These are phyloP conservation scores for Microcos paniculata DNA, from an alignment of 345 rosid species.

Conservation along the genomic window DNA sequence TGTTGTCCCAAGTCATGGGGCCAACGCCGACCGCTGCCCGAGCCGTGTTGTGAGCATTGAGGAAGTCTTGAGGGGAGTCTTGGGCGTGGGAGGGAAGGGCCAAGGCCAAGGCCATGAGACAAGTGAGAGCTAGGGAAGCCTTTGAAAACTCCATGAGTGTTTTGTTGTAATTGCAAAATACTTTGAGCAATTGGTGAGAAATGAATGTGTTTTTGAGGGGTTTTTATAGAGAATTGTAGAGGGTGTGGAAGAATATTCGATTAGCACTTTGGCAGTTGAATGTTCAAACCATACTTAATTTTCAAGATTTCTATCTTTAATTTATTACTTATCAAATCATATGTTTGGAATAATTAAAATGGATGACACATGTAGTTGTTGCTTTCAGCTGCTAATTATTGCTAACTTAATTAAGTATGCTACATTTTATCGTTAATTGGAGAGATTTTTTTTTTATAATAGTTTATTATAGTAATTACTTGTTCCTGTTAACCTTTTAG, in stretches of 20 bases:
- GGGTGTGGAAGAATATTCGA: background rate
- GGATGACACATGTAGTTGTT: background rate
- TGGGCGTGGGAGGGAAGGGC: constrained; percentile 28
- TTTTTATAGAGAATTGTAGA: constrained; percentile 8
- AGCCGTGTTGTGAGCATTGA: constrained; percentile 54
- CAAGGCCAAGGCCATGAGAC: constrained; percentile 8
- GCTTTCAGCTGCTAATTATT: too few species aligned
- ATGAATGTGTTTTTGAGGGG: background rate
- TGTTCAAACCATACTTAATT: background rate
- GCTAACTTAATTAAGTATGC: too few species aligned
- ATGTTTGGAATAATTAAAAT: too few species aligned
- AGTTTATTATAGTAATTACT: too few species aligned
- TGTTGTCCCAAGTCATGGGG: constrained; percentile 46
- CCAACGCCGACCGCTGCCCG: constrained; percentile 40
- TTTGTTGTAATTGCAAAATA: background rate
- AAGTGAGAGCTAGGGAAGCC: constrained; percentile 3
- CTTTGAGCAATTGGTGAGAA: background rate
- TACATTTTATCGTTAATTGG: too few species aligned
- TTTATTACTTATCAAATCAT: too few species aligned
- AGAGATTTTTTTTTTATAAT: too few species aligned
- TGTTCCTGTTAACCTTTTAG: too few species aligned
- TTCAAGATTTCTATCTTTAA: too few species aligned
- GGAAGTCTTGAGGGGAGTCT: constrained; percentile 38
- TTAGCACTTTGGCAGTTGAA: background rate
- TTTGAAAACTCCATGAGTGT: background rate